Percentiles rank a stretch among this genome's conserved stretches.
These are phyloP conservation scores for Pilobolus umbonatus DNA, from an alignment of 192 early-diverging fungal species.

Conservation along the genomic window DNA sequence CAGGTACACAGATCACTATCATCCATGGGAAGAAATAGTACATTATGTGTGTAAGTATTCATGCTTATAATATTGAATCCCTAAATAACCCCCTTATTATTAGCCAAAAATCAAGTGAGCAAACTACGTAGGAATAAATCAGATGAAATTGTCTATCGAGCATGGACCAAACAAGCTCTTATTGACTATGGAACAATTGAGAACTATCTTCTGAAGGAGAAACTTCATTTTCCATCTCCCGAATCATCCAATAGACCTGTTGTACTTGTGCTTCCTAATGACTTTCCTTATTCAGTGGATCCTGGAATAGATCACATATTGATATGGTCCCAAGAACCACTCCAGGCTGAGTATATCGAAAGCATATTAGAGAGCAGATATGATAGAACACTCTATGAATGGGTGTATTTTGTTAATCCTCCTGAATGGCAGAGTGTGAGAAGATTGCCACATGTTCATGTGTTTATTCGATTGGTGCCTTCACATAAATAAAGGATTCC, in stretches of 20 bases:
- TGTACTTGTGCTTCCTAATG: slow-evolving; percentile 17
- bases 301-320: slow-evolving; percentile 22
- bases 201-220: slow-evolving; percentile 11
- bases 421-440: slow-evolving; percentile 18
- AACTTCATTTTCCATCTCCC: slow-evolving; percentile 5
- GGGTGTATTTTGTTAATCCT: slow-evolving; percentile 24
- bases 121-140: slow-evolving; percentile 8
- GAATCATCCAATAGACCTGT: background rate
- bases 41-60: slow-evolving; percentile 16
- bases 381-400: slow-evolving; percentile 2
- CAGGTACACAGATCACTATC: slow-evolving; percentile 5
- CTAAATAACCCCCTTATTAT: background rate
- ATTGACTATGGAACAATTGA: slow-evolving; percentile 13
- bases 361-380: slow-evolving; percentile 9
- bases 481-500: too few species aligned
- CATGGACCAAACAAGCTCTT: background rate
- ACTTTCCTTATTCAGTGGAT: slow-evolving; percentile 19
- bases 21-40: slow-evolving; percentile 18
- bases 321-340: slow-evolving; percentile 18
- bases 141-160: background rate
- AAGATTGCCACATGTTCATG: slow-evolving; percentile 18
- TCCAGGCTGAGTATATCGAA: background rate
- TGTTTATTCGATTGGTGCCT: too few species aligned
- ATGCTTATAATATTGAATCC: background rate
- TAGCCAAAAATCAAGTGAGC: slow-evolving; percentile 11